Percentiles rank a stretch among this genome's conserved stretches.
phyloP scores from a whole-genome alignment of 495 filamentous ascomycete genomes.

The Parmelia sp. region DNA sequence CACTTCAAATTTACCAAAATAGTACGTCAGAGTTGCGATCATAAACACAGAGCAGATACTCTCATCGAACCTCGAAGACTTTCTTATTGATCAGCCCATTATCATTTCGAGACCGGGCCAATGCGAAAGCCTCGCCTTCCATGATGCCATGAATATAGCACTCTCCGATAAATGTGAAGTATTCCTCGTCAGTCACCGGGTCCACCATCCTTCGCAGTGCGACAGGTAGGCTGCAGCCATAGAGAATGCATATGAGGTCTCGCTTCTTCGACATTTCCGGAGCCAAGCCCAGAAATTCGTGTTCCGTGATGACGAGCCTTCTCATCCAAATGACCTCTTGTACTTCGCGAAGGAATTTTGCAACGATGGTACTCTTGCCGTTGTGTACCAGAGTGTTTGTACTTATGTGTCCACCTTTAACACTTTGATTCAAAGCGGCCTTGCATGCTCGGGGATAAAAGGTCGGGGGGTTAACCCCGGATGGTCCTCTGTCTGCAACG shows the following conservation, averaged over 20 bases:
- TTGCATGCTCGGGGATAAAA: conserved; percentile 13
- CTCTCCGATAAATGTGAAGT: conserved; percentile 30
- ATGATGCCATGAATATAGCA: conserved; percentile 36
- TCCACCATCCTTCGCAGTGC: conserved; percentile 27
- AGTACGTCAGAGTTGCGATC: neutral
- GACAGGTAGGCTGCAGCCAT: conserved; percentile 41
- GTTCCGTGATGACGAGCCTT: conserved; percentile 22
- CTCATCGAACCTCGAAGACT: conserved; percentile 3
- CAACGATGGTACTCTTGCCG: conserved; percentile 17
- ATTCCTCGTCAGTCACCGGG: conserved; percentile 6
- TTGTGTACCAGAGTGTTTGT: neutral
- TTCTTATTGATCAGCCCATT: neutral
- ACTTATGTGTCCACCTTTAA: conserved; percentile 5
- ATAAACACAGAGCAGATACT: neutral
- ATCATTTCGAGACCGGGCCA: conserved; percentile 26
- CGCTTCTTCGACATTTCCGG: conserved; percentile 2
- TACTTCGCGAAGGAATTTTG: conserved; percentile 27
- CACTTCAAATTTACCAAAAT: too few relatives aligned
- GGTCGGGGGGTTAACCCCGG: conserved; percentile 5
- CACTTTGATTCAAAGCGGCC: neutral
- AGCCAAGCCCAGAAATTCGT: conserved; percentile 1
- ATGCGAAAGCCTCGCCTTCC: conserved; percentile 33
- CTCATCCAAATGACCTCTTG: conserved; percentile 31
- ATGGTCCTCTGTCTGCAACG: conserved; percentile 24
- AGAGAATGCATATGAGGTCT: conserved; percentile 38